These are phyloP conservation scores for Xylona heveae DNA, from an alignment of 495 filamentous ascomycete genomes.

Conservation along the genomic window DNA sequence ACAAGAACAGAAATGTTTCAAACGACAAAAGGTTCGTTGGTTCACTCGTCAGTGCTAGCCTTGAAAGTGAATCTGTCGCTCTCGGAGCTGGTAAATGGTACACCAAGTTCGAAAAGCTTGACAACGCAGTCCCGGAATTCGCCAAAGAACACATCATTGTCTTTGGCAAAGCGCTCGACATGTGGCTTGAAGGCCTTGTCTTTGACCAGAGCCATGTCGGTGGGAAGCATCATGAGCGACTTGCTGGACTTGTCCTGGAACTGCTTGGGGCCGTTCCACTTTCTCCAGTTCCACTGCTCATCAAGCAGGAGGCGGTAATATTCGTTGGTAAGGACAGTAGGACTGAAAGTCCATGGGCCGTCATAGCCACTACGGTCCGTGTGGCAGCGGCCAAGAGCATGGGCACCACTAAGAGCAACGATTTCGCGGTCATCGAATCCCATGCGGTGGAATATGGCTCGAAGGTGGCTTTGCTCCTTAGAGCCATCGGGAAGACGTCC, in stretches of 20 bases:
- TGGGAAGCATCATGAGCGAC: slow-evolving; percentile 91
- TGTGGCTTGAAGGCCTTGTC: slow-evolving; percentile 73
- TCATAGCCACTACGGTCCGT: slow-evolving; percentile 70
- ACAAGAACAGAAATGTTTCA: too few relatives aligned
- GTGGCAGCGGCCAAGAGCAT: slow-evolving; percentile 88
- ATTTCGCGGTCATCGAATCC: slow-evolving; percentile 97
- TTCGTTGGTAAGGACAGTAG: slow-evolving; percentile 86
- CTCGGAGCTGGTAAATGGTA: slow-evolving; percentile 57
- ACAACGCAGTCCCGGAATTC: slow-evolving; percentile 63
- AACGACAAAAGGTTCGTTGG: too few relatives aligned
- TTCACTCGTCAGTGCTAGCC: too few relatives aligned
- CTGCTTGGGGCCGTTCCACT: slow-evolving; percentile 77
- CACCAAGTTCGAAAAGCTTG: slow-evolving; percentile 86
- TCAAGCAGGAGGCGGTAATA: slow-evolving; percentile 72
- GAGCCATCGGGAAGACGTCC: slow-evolving; percentile 82
- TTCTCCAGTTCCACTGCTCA: slow-evolving; percentile 57
- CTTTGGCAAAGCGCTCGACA: slow-evolving; percentile 81
- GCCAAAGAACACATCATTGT: slow-evolving; percentile 80
- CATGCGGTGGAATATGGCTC: slow-evolving; percentile 90
- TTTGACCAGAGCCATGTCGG: slow-evolving; percentile 71
- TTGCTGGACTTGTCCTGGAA: slow-evolving; percentile 69
- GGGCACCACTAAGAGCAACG: slow-evolving; percentile 73
- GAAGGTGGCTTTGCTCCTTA: slow-evolving; percentile 65
- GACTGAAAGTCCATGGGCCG: slow-evolving; percentile 92
- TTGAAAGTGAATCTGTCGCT: slow-evolving; percentile 58